These are phyloP conservation scores for Suhomyces wounanorum DNA, from an alignment of 1,139 yeast species.

Conservation along the genomic window DNA sequence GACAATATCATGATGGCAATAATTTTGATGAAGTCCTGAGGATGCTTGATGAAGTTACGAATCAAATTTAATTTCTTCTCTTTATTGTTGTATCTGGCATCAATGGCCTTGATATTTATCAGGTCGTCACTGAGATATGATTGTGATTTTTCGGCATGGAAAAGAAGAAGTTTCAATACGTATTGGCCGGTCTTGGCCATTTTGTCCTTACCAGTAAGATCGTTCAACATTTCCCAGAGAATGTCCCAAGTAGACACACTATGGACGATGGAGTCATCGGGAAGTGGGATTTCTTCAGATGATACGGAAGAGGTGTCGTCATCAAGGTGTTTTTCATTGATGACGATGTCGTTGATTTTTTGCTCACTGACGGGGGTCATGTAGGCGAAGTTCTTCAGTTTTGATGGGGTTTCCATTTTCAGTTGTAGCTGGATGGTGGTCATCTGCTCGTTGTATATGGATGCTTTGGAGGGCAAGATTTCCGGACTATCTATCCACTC, in stretches of 20 bases:
- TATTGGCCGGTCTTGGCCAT: conserved; percentile 66
- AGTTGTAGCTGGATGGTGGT: conserved; percentile 5
- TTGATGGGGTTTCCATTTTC: conserved; percentile 28
- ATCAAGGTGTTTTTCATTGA: conserved; percentile 10
- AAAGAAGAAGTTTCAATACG: conserved; percentile 52
- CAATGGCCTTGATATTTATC: conserved; percentile 34
- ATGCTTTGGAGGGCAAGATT: conserved; percentile 26
- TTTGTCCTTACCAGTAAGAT: conserved; percentile 69
- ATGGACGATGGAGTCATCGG: background rate
- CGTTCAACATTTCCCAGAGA: conserved; percentile 53
- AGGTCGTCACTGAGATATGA: conserved; percentile 36
- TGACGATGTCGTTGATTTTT: conserved; percentile 12
- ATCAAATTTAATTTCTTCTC: conserved; percentile 38
- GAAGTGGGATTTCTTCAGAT: conserved; percentile 3
- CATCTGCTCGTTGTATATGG: conserved; percentile 8
- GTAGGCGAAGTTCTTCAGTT: conserved; percentile 20
- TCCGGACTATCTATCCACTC: conserved; percentile 42
- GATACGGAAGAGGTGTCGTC: conserved; percentile 11
- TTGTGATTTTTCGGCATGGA: conserved; percentile 49
- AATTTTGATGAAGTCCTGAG: conserved; percentile 42
- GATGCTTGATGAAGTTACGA: conserved; percentile 42
- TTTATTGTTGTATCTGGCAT: conserved; percentile 35
- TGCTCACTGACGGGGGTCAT: conserved; percentile 30
- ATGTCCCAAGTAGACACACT: conserved; percentile 35
- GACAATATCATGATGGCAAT: conserved; percentile 35